A percentile compares a stretch with the other conserved stretches of the same genome.
phyloP scores from a whole-genome alignment of 805 yeast genomes.

The Candida silvatica region DNA sequence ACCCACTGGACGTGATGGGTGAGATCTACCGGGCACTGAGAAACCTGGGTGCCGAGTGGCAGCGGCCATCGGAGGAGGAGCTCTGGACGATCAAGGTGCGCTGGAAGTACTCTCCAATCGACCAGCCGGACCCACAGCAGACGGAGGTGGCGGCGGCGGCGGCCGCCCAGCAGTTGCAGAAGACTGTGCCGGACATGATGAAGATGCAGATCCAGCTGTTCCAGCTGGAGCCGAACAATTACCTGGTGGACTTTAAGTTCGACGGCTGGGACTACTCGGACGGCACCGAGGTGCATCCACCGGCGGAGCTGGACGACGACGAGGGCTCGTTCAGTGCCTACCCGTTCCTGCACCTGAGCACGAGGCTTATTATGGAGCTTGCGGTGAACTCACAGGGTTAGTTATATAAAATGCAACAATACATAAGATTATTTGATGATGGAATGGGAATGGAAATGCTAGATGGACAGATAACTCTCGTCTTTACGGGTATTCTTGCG shows the following conservation, averaged over 20 bases:
- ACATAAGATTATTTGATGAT: no score
- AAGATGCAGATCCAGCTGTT: slow-evolving; percentile 96
- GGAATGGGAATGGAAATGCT: no score
- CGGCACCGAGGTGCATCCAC: slow-evolving; percentile 8
- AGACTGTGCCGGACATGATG: slow-evolving; percentile 64
- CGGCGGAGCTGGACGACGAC: slow-evolving; percentile 37
- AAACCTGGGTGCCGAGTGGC: slow-evolving; percentile 96
- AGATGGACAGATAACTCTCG: no score
- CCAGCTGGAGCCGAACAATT: slow-evolving; percentile 92
- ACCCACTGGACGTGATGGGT: slow-evolving; percentile 97
- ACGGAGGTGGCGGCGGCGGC: background rate
- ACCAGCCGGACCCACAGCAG: slow-evolving; percentile 5
- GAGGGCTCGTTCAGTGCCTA: slow-evolving; percentile 88
- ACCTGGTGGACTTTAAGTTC: slow-evolving; percentile 92
- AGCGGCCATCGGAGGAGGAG: slow-evolving; percentile 88
- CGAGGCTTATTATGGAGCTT: slow-evolving; percentile 87
- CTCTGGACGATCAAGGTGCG: slow-evolving; percentile 93
- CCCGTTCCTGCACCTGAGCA: slow-evolving; percentile 89
- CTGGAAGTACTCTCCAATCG: slow-evolving; percentile 63
- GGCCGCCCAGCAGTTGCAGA: slow-evolving; percentile 8
- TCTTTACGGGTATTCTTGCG: no score
- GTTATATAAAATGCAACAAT: no score
- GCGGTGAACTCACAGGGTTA: slow-evolving; percentile 81
- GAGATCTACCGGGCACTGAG: slow-evolving; percentile 92
- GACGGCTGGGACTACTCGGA: slow-evolving; percentile 73